These are phyloP conservation scores for Cynanchum wilfordii DNA, from an alignment of 257 asterid species.

Conservation along the genomic window DNA sequence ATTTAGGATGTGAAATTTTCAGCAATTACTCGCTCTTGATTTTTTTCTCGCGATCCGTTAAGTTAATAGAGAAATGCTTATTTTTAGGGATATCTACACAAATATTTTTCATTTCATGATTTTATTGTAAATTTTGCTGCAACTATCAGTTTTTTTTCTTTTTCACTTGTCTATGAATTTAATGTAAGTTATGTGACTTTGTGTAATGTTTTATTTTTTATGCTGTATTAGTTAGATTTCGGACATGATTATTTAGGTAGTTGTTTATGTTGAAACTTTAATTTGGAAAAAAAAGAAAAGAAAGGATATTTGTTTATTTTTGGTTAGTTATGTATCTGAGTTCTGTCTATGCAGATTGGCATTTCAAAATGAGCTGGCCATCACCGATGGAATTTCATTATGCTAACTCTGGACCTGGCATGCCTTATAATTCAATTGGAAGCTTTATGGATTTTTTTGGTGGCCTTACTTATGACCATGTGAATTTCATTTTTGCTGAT, in stretches of 20 bases:
- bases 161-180: not conserved
- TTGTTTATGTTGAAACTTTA: conserved; percentile 6
- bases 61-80: not conserved
- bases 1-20: not conserved
- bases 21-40: not conserved
- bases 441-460: conserved; percentile 92
- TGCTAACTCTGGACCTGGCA: conserved; percentile 48
- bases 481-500: conserved; percentile 72
- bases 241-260: not conserved
- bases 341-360: conserved; percentile 16
- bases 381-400: conserved; percentile 60
- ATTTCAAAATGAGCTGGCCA: conserved; percentile 54
- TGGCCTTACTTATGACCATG: conserved; percentile 81
- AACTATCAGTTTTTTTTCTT: too few relatives aligned
- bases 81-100: not conserved
- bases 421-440: conserved; percentile 81
- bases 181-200: not conserved
- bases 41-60: conserved; percentile 7
- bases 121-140: not conserved
- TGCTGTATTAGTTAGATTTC: conserved; percentile 1
- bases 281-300: not conserved
- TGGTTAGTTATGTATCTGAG: not conserved
- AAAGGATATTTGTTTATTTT: too few relatives aligned
- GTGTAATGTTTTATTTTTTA: not conserved
- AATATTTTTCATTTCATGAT: not conserved